phyloP scores from a whole-genome alignment of 1,284 basidiomycete species.

The Rhodotorula sp. region DNA sequence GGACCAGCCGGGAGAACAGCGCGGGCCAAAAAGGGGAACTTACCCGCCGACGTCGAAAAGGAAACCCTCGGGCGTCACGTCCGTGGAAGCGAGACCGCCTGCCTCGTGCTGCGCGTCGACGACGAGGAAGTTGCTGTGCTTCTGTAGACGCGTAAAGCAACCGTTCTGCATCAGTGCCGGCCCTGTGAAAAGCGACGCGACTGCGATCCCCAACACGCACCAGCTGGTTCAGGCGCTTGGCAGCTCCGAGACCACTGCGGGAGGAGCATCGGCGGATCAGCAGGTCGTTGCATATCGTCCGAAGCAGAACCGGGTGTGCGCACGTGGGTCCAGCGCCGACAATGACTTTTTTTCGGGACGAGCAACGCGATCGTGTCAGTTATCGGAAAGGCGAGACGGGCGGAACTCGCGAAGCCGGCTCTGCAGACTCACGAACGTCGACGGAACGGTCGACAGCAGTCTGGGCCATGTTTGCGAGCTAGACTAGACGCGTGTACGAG shows the following conservation, averaged over 20 bases:
- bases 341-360: slow-evolving; percentile 37
- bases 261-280: neutral
- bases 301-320: neutral
- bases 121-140: slow-evolving; percentile 51
- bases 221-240: slow-evolving; percentile 56
- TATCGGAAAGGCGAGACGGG: no score
- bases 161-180: neutral
- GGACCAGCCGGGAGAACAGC: neutral
- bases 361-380: neutral
- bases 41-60: slow-evolving; percentile 55
- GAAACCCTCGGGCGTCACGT: slow-evolving; percentile 56
- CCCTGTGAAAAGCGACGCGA: neutral
- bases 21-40: neutral
- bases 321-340: slow-evolving; percentile 51
- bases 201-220: slow-evolving; percentile 33
- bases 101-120: slow-evolving; percentile 53
- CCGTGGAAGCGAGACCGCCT: slow-evolving; percentile 57
- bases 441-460: slow-evolving; percentile 15
- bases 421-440: slow-evolving; percentile 30
- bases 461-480: neutral
- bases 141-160: slow-evolving; percentile 41
- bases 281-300: neutral
- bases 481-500: no score
- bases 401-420: no score
- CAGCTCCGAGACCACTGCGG: slow-evolving; percentile 55